Evolutionary conservation across 202 grass and related monocot genomes (phyloP).

Genomic region (Elaeis oleifera): DNA sequence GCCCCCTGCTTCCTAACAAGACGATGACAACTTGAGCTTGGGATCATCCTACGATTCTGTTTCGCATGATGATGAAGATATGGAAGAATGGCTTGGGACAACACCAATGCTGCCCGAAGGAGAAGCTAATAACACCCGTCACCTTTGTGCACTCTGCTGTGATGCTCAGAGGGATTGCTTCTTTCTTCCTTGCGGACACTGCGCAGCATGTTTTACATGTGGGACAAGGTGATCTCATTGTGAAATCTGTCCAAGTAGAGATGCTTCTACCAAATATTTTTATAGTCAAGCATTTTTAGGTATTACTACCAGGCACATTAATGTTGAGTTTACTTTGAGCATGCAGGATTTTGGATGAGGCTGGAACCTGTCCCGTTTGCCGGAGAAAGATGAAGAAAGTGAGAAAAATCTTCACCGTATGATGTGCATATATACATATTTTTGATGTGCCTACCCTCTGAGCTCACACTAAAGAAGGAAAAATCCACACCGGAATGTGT

Average conservation of each 20-base stretch:
- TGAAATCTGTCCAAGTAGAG: background rate
- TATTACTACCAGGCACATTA: background rate
- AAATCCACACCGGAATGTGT: too few species aligned
- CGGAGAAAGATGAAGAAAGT: slow-evolving; percentile 69
- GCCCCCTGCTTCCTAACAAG: slow-evolving; percentile 37
- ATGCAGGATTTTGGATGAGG: slow-evolving; percentile 51
- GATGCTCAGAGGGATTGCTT: slow-evolving; percentile 52
- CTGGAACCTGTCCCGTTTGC: slow-evolving; percentile 48
- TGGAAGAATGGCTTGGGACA: slow-evolving; percentile 9
- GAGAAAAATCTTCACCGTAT: slow-evolving; percentile 57
- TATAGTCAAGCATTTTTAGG: too few species aligned
- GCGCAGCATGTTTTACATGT: slow-evolving; percentile 51
- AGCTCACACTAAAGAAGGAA: too few species aligned
- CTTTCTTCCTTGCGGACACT: slow-evolving; percentile 72
- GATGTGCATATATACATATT: background rate
- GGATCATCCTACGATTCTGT: slow-evolving; percentile 76
- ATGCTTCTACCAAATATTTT: background rate
- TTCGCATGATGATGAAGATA: slow-evolving; percentile 44
- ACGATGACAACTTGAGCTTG: slow-evolving; percentile 46
- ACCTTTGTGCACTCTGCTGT: slow-evolving; percentile 50
- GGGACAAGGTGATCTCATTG: slow-evolving; percentile 35
- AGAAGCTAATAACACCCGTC: slow-evolving; percentile 3
- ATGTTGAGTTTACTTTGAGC: background rate
- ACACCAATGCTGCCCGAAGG: slow-evolving; percentile 17
- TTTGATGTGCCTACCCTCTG: too few species aligned